Percentiles rank a stretch among this genome's conserved stretches.
These are phyloP conservation scores for Aspergillaceae sp. DNA, from an alignment of 2,329 filamentous ascomycete species.

Conservation along the genomic window DNA sequence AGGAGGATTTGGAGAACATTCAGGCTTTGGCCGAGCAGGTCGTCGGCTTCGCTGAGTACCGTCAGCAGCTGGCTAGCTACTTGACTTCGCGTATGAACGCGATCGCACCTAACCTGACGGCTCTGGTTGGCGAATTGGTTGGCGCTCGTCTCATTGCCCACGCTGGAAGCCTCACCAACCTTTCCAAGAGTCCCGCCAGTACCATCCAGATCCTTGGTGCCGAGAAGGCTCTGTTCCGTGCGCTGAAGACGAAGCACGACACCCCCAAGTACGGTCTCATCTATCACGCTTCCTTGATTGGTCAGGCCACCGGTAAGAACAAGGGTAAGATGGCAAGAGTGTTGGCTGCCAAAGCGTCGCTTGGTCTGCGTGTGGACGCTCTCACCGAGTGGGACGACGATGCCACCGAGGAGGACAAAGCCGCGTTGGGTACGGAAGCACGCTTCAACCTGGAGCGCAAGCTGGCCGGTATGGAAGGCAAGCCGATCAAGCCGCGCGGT, in stretches of 20 bases:
- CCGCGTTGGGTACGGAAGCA: constrained; percentile 61
- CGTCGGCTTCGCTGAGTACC: constrained; percentile 83
- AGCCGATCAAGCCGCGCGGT: constrained; percentile 71
- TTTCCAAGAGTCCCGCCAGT: constrained; percentile 89
- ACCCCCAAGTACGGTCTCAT: constrained; percentile 97
- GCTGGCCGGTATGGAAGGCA: constrained; percentile 65
- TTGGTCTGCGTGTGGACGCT: constrained; percentile 88
- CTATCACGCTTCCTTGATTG: constrained; percentile 87
- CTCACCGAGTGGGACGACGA: constrained; percentile 69
- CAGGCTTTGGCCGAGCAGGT: constrained; percentile 87
- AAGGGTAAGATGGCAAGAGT: constrained; percentile 99
- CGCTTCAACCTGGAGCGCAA: constrained; percentile 43
- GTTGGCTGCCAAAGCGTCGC: constrained; percentile 83
- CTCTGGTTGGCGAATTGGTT: constrained; percentile 85
- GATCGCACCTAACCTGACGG: constrained; percentile 90
- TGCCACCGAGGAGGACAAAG: constrained; percentile 81
- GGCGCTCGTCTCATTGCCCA: constrained; percentile 93
- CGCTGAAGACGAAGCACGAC: constrained; percentile 97
- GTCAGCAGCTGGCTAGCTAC: constrained; percentile 78
- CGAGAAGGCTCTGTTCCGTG: constrained; percentile 97
- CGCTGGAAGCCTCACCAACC: constrained; percentile 83
- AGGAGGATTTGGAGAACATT: constrained; percentile 89
- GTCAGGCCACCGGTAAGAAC: constrained; percentile 94
- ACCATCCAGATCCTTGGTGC: constrained; percentile 98
- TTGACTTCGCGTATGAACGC: constrained; percentile 90